Evolutionary conservation across 1,284 basidiomycete genomes (phyloP).

Genomic region (Malassezia yamatoensis): DNA sequence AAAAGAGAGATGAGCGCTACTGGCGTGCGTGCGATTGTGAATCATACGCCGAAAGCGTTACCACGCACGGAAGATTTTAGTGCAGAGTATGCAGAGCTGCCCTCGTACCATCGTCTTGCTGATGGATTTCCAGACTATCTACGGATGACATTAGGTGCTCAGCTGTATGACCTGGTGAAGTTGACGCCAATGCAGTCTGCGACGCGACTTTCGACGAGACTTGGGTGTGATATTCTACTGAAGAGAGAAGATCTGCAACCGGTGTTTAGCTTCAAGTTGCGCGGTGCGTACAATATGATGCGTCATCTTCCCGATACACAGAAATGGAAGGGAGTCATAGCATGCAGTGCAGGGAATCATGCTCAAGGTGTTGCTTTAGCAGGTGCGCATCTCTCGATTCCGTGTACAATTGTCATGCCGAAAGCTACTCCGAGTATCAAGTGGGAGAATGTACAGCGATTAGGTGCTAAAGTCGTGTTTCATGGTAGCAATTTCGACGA

Average conservation of each 20-base stretch:
- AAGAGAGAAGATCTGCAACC: conserved; percentile 92
- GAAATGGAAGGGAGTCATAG: conserved; percentile 92
- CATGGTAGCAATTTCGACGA: conserved; percentile 91
- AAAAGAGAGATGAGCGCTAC: too few species aligned
- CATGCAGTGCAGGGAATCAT: conserved; percentile 96
- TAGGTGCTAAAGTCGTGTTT: conserved; percentile 87
- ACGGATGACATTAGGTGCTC: conserved; percentile 78
- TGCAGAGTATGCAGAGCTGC: conserved; percentile 57
- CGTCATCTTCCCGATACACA: conserved; percentile 75
- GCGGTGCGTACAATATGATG: conserved; percentile 99
- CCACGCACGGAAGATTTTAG: not conserved
- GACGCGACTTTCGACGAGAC: conserved; percentile 68
- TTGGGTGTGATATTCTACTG: conserved; percentile 87
- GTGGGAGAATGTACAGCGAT: conserved; percentile 77
- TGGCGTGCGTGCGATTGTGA: not conserved
- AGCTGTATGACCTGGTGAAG: conserved; percentile 84
- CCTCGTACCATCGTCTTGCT: conserved; percentile 59
- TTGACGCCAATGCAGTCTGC: conserved; percentile 84
- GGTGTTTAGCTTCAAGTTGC: conserved; percentile 87
- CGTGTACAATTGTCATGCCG: conserved; percentile 98
- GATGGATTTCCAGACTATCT: conserved; percentile 81
- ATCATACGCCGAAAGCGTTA: not conserved
- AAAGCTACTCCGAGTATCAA: conserved; percentile 91
- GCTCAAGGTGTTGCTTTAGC: conserved; percentile 96
- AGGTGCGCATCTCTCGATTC: conserved; percentile 71